Conservation (phyloP, 2,329 filamentous ascomycete species). For the Onygena corvina region DNA sequence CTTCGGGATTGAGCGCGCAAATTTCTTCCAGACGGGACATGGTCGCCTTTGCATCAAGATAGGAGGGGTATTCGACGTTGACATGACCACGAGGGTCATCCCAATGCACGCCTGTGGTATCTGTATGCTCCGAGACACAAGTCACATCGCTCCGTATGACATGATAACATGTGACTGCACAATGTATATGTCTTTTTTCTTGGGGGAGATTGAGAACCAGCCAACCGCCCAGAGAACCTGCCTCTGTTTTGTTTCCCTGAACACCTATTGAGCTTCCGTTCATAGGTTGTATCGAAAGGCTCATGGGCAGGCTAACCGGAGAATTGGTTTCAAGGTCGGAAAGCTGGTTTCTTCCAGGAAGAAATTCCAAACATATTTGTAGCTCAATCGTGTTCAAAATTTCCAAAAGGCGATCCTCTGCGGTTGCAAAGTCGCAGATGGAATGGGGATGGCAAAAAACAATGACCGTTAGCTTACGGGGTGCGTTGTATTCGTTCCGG, state of each 20-base stretch:
- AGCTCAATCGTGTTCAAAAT: background rate
- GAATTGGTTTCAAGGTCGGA: no score
- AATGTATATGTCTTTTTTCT: no score
- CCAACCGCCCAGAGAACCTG: no score
- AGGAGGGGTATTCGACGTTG: background rate
- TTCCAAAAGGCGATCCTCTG: background rate
- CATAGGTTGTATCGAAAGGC: no score
- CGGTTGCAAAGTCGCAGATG: background rate
- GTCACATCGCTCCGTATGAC: background rate
- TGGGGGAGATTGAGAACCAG: no score
- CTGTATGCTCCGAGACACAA: background rate
- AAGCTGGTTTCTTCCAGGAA: slow-evolving; percentile 3
- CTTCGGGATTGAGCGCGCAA: no score
- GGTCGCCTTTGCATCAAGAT: background rate
- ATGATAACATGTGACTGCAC: no score
- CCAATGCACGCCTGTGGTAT: background rate
- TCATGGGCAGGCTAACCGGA: no score
- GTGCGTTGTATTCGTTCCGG: background rate
- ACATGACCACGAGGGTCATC: slow-evolving; percentile 1
- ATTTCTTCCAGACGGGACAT: no score
- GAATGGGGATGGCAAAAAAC: background rate
- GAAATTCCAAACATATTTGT: background rate
- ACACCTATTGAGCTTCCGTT: no score
- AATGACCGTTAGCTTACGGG: slow-evolving; percentile 1
- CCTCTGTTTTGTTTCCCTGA: no score